A percentile compares a stretch with the other conserved stretches of the same genome.
phyloP scores from a whole-genome alignment of 371 early-diverging fungal species.

The Mortierella sp. region DNA sequence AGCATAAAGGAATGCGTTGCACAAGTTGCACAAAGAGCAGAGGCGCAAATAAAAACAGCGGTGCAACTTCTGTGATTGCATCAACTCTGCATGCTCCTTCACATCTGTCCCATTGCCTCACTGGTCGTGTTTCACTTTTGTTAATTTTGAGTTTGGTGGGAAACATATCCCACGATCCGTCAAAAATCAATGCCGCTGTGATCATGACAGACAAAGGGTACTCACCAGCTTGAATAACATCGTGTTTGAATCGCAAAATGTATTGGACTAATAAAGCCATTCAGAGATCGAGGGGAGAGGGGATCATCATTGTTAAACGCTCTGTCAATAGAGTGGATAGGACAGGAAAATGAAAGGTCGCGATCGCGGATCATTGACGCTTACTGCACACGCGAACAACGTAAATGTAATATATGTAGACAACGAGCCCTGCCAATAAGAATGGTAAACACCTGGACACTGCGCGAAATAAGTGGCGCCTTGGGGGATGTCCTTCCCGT shows the following conservation, averaged over 20 bases:
- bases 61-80: too few relatives aligned
- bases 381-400: constrained; percentile 53
- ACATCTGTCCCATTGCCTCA: too few relatives aligned
- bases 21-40: too few relatives aligned
- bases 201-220: constrained; percentile 1
- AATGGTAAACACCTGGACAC: constrained; percentile 44
- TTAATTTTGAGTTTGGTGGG: not conserved
- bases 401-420: constrained; percentile 56
- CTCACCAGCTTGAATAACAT: constrained; percentile 21
- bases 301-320: constrained; percentile 2
- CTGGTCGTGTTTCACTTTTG: not conserved
- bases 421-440: constrained; percentile 28
- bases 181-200: not conserved
- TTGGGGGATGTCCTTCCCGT: constrained; percentile 1
- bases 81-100: too few relatives aligned
- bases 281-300: not conserved
- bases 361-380: constrained; percentile 1
- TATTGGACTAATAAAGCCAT: constrained; percentile 10
- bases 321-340: not conserved
- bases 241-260: constrained; percentile 8
- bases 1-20: too few relatives aligned
- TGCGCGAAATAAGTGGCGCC: constrained; percentile 4
- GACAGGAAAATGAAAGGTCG: constrained; percentile 1
- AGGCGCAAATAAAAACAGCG: too few relatives aligned
- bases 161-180: not conserved